Percentiles rank a stretch among this genome's conserved stretches.
phyloP scores from a whole-genome alignment of 306 rosid genomes.

The Bauhinia variegata region DNA sequence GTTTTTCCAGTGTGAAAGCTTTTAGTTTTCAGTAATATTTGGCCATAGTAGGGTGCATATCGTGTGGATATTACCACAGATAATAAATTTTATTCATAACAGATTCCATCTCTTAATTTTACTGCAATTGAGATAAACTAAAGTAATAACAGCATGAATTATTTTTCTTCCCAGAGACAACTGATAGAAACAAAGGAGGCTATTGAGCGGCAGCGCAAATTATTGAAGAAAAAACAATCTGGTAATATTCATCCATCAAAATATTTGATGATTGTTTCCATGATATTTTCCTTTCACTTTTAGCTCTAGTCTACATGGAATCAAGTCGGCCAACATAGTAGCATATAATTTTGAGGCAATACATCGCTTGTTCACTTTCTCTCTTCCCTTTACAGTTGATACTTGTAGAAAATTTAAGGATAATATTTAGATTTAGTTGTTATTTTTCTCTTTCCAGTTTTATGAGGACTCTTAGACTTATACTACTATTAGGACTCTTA shows the following conservation, averaged over 20 bases:
- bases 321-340: constrained; percentile 1
- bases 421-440: too few species aligned
- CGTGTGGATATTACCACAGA: not conserved
- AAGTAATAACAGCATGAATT: constrained; percentile 12
- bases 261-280: not conserved
- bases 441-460: too few species aligned
- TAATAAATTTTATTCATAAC: too few species aligned
- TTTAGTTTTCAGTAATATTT: constrained; percentile 33
- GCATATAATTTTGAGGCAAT: not conserved
- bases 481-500: too few species aligned
- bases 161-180: constrained; percentile 69
- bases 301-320: constrained; percentile 18
- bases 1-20: not conserved
- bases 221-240: constrained; percentile 81
- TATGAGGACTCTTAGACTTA: too few species aligned
- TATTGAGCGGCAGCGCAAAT: constrained; percentile 89
- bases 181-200: constrained; percentile 88
- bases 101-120: constrained; percentile 21
- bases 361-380: not conserved
- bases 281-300: constrained; percentile 21
- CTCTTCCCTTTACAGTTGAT: constrained; percentile 23
- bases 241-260: constrained; percentile 46
- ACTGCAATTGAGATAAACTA: constrained; percentile 15
- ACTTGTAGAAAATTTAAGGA: too few species aligned
- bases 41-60: constrained; percentile 16